These are phyloP conservation scores for Malassezia furfur DNA, from an alignment of 1,284 basidiomycete genomes.

Conservation along the genomic window DNA sequence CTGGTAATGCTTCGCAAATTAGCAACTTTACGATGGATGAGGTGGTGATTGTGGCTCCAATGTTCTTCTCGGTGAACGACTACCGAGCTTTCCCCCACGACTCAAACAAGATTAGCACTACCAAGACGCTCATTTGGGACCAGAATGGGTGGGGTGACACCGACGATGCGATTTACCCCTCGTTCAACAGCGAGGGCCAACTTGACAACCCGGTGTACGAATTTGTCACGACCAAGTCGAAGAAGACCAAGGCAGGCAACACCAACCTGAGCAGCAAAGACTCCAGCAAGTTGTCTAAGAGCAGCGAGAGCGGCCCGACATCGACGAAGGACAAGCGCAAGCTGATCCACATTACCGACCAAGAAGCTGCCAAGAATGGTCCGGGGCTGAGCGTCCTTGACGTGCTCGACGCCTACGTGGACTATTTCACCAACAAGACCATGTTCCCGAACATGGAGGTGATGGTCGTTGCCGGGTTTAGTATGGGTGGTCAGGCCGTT, in stretches of 20 bases:
- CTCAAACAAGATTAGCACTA: slow-evolving; percentile 8
- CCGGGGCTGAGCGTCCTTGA: slow-evolving; percentile 23
- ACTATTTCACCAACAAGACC: slow-evolving; percentile 24
- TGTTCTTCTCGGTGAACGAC: slow-evolving; percentile 32
- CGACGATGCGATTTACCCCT: slow-evolving; percentile 22
- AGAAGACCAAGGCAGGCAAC: not conserved
- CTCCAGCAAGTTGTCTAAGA: not conserved
- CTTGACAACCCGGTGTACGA: slow-evolving; percentile 9
- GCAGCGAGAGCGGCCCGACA: not conserved
- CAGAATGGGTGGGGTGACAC: slow-evolving; percentile 32
- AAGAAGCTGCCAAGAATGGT: slow-evolving; percentile 3
- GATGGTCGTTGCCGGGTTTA: slow-evolving; percentile 41
- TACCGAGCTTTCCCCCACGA: slow-evolving; percentile 26
- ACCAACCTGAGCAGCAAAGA: not conserved
- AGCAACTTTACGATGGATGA: slow-evolving; percentile 28
- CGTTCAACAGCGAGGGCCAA: slow-evolving; percentile 5
- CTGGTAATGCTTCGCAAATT: slow-evolving; percentile 5
- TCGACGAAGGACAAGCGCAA: not conserved
- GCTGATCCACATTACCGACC: not conserved
- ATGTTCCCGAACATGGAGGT: slow-evolving; percentile 33
- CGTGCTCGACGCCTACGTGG: slow-evolving; percentile 28
- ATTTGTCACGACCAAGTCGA: not conserved
- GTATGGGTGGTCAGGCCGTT: slow-evolving; percentile 33
- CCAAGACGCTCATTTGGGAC: slow-evolving; percentile 15
- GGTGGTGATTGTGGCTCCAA: slow-evolving; percentile 34